These are phyloP conservation scores for maize (Zea mays) DNA, from an alignment of 176 grass and related monocot genomes.

Conservation along the genomic window DNA sequence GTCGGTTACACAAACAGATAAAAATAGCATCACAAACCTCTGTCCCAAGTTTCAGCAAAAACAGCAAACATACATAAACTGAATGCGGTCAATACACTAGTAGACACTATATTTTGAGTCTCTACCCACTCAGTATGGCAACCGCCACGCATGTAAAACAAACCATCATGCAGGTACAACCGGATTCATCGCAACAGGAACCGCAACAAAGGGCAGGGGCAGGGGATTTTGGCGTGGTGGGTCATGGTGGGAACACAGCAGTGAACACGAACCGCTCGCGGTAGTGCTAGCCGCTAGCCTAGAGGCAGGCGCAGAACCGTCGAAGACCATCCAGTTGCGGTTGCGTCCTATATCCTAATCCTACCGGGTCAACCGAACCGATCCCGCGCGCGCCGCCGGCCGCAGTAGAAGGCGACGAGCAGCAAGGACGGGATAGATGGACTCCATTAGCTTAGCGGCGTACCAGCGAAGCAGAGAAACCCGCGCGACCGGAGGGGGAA, in stretches of 20 bases:
- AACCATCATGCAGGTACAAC: background rate
- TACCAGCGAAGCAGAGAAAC: background rate
- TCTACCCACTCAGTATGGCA: background rate
- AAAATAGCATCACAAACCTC: background rate
- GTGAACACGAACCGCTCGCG: background rate
- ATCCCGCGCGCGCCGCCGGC: background rate
- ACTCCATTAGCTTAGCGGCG: background rate
- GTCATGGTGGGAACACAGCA: background rate
- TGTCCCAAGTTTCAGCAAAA: too few species aligned
- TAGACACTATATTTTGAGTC: background rate
- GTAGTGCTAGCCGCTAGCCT: background rate
- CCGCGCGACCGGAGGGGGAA: background rate
- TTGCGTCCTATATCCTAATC: background rate
- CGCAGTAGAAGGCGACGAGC: too few species aligned
- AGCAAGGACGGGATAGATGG: background rate
- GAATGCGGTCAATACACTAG: background rate
- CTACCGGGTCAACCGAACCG: slow-evolving; percentile 5
- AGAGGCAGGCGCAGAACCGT: background rate
- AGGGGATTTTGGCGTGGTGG: background rate
- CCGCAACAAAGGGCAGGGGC: background rate
- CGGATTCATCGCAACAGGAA: background rate
- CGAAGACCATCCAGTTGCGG: background rate
- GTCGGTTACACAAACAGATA: slow-evolving; percentile 16
- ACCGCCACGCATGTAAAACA: background rate
- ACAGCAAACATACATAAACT: slow-evolving; percentile 4